Base-by-base conservation (phyloP, 495 filamentous ascomycete genomes). In the Penicillium tannophilum region DNA sequence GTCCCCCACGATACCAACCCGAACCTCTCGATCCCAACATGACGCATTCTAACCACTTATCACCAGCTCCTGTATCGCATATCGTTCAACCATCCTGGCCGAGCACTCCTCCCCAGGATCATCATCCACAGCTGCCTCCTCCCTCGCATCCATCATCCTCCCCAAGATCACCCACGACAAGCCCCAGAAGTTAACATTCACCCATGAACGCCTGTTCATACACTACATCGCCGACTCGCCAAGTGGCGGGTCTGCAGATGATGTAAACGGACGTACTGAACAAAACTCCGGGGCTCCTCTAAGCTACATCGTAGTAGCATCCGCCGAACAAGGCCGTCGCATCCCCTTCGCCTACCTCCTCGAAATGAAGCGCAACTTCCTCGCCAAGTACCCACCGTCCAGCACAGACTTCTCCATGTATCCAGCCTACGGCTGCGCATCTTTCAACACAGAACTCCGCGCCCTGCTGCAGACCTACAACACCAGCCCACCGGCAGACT, bases 181-280 rank as follows among this genome's bases (percentile, higher is more conserved):
- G 33, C 83, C 93, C 7, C 88, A 93, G 69, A 97, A 97, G 72
- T 86, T 96, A 36, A 98, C 93, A 60, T 97, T 93, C 80, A 95
- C 90, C 26, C 91, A 96, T 72, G 88, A 92, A 71, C 79, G 86
- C 44, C 86, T 96, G 71, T 92, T 93, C 78, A 91, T 98, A 73
- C 92, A 98, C 82, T 97, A 96, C 81, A 92, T 97, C 73, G 84
- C 93, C 66, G 88, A 90, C 68, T 87, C 93, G 1, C 86, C 92
- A 23, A 88, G 86, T 3, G 84, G 87, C 47, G 77, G 84, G 63
- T 63, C 75, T 49, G 23, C 69, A 42, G 63, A 68, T 2, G 68
- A 74, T 42, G 52, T 59, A 54, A 58, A 51, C 50, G 55, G 60
- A 52, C 76, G 30, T 44, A 52, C 67, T 16, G 73, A 79, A 55